phyloP scores from a whole-genome alignment of 2,329 filamentous ascomycete genomes.

The Periconia macrospinosa region DNA sequence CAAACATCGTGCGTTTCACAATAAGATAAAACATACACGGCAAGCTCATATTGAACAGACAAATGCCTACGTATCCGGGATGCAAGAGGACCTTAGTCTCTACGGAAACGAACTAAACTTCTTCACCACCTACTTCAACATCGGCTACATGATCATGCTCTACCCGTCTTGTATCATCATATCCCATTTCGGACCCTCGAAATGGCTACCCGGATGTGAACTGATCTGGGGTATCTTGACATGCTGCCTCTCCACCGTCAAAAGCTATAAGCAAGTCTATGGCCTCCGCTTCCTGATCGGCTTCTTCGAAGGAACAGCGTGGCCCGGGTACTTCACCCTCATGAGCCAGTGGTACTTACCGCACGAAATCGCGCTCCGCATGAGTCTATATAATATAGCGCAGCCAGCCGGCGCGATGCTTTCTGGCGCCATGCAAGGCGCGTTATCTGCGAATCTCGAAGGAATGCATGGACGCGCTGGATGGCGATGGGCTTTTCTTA shows the following conservation, averaged over 20 bases:
- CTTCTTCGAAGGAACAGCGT: conserved; percentile 9
- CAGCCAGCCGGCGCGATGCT: conserved; percentile 9
- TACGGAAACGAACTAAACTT: conserved; percentile 57
- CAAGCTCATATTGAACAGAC: background rate
- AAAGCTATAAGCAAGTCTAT: conserved; percentile 25
- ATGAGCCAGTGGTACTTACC: conserved; percentile 9
- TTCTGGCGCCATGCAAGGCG: conserved; percentile 9
- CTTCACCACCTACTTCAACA: conserved; percentile 41
- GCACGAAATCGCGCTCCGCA: conserved; percentile 7
- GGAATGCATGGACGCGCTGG: conserved; percentile 51
- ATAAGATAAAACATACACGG: background rate
- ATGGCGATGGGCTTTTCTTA: conserved; percentile 55
- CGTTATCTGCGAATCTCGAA: conserved; percentile 42
- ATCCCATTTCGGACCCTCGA: conserved; percentile 8
- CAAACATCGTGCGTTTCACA: conserved; percentile 9
- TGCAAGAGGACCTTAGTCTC: conserved; percentile 14
- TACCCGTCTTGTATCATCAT: conserved; percentile 6
- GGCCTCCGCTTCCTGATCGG: conserved; percentile 27
- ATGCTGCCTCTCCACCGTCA: conserved; percentile 25
- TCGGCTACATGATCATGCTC: conserved; percentile 11
- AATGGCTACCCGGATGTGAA: conserved; percentile 24
- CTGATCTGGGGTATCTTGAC: conserved; percentile 31
- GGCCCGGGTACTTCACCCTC: conserved; percentile 6
- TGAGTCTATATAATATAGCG: conserved; percentile 9
- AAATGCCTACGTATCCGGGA: conserved; percentile 44